Evolutionary conservation across 2,329 filamentous ascomycete genomes (phyloP).

Genomic region (Alternaria brassicae): DNA sequence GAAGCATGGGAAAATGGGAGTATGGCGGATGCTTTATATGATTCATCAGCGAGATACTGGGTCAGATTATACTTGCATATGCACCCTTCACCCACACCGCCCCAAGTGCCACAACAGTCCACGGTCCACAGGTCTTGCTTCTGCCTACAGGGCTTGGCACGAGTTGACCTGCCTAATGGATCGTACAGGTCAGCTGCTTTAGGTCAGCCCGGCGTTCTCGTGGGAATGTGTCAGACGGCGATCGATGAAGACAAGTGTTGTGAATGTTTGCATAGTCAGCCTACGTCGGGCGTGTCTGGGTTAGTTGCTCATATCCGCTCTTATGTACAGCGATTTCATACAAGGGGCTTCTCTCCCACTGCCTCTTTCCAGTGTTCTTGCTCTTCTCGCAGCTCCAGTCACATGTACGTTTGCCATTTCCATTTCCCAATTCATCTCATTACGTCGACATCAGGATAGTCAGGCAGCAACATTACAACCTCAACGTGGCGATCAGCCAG

Average conservation of each 20-base stretch:
- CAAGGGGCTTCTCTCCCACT: not conserved
- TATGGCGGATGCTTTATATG: conserved; percentile 11
- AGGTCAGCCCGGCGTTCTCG: not conserved
- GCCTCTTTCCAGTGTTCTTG: not conserved
- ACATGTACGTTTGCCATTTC: not conserved
- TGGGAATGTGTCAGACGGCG: not conserved
- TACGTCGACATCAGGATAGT: conserved; percentile 1
- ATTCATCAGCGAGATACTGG: not conserved
- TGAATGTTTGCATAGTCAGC: not conserved
- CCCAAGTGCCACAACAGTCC: not conserved
- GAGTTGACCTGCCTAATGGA: not conserved
- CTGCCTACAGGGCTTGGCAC: conserved; percentile 11
- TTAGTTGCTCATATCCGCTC: not conserved
- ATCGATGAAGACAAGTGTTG: not conserved
- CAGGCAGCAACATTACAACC: not conserved
- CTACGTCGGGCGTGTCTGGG: not conserved
- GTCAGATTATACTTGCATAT: conserved; percentile 7
- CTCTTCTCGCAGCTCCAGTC: not conserved
- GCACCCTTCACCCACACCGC: conserved; percentile 2
- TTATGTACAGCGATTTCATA: not conserved
- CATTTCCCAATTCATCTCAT: conserved; percentile 1
- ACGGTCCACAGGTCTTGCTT: not conserved
- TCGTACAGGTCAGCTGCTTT: not conserved
- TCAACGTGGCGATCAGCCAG: conserved; percentile 1
- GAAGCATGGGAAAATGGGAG: conserved; percentile 15